A percentile compares a stretch with the other conserved stretches of the same genome.
These are phyloP conservation scores for Pichia exigua DNA, from an alignment of 805 yeast genomes.

Conservation along the genomic window DNA sequence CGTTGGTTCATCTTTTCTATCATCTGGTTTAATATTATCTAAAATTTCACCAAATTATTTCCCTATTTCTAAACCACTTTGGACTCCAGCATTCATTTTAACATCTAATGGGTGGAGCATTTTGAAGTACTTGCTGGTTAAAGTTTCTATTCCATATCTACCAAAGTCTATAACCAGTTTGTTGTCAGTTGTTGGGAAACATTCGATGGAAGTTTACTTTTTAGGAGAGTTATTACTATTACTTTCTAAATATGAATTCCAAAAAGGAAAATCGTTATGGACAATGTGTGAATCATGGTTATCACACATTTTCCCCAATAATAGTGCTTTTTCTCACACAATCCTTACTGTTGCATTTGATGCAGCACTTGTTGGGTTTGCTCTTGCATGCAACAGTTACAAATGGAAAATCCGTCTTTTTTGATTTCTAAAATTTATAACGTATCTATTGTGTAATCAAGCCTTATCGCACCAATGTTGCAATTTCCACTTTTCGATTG, in stretches of 20 bases:
- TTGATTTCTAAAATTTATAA: not conserved
- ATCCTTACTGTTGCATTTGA: not conserved
- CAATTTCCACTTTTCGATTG: not conserved
- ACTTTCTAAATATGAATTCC: conserved; percentile 3
- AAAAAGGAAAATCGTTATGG: not conserved
- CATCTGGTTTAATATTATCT: conserved; percentile 20
- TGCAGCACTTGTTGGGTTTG: not conserved
- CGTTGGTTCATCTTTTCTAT: conserved; percentile 9
- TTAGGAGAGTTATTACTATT: conserved; percentile 13
- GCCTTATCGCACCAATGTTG: not conserved
- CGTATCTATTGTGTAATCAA: too few species aligned
- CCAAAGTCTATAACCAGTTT: conserved; percentile 15
- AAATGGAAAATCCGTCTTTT: not conserved
- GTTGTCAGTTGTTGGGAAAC: conserved; percentile 22
- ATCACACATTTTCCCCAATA: too few species aligned
- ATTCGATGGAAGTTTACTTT: conserved; percentile 26
- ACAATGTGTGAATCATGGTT: not conserved
- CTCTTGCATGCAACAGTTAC: not conserved
- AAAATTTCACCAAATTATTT: conserved; percentile 22
- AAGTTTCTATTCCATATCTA: conserved; percentile 17
- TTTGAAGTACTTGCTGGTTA: conserved; percentile 3
- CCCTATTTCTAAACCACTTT: conserved; percentile 30
- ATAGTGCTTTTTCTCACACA: not conserved
- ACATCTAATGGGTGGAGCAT: conserved; percentile 9
- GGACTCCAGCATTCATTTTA: conserved; percentile 30